Evolutionary conservation across 1,284 basidiomycete species (phyloP).

Genomic region (Phylloboletellus chloephorus): DNA sequence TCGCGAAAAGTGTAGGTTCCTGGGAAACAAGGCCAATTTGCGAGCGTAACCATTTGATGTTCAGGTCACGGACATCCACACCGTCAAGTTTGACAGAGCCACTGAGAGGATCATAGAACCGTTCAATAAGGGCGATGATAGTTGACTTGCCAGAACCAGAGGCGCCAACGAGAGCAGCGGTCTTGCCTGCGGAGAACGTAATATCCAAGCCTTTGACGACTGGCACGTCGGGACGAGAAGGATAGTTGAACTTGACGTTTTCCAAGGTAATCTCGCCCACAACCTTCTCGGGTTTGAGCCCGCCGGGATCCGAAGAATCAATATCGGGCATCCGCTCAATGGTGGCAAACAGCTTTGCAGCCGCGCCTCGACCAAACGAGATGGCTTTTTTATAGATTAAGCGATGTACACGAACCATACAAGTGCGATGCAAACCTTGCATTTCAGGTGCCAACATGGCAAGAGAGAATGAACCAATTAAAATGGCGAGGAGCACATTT

Average conservation of each 20-base stretch:
- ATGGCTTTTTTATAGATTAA: constrained; percentile 48
- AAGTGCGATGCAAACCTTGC: constrained; percentile 48
- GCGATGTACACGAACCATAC: background rate
- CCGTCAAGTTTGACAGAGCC: constrained; percentile 62
- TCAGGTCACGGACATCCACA: constrained; percentile 47
- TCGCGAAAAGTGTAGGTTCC: constrained; percentile 82
- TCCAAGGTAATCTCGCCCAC: constrained; percentile 65
- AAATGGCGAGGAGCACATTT: constrained; percentile 79
- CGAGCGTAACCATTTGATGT: constrained; percentile 71
- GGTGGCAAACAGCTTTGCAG: constrained; percentile 89
- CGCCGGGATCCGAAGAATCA: constrained; percentile 71
- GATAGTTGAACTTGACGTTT: constrained; percentile 78
- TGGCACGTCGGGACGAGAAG: constrained; percentile 66
- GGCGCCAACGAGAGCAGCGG: constrained; percentile 82
- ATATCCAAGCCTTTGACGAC: constrained; percentile 69
- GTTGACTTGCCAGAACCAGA: constrained; percentile 91
- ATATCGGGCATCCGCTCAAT: constrained; percentile 87
- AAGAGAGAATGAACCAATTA: constrained; percentile 87
- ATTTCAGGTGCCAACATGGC: constrained; percentile 76
- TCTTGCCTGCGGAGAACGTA: constrained; percentile 64
- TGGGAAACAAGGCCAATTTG: constrained; percentile 86
- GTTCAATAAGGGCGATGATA: constrained; percentile 74
- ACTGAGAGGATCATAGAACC: constrained; percentile 73
- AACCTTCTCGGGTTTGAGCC: constrained; percentile 69
- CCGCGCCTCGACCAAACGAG: constrained; percentile 79